These are phyloP conservation scores for Aspergillus pseudoviridinutans DNA, from an alignment of 2,329 filamentous ascomycete species.

Conservation along the genomic window DNA sequence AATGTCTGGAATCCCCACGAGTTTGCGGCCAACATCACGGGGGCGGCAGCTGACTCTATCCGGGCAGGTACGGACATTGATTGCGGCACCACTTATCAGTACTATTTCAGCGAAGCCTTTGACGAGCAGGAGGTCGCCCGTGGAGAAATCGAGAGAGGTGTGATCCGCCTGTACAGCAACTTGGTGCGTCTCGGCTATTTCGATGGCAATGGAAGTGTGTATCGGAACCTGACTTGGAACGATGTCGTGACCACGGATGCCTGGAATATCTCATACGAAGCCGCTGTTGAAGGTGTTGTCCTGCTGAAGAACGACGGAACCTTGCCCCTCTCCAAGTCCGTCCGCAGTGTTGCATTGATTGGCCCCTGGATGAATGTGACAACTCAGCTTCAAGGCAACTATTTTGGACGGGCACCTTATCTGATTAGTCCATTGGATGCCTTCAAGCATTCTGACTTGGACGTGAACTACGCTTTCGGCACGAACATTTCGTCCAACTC, in stretches of 20 bases:
- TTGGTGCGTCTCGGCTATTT: constrained; percentile 53
- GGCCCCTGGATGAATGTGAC: constrained; percentile 58
- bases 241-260: constrained; percentile 55
- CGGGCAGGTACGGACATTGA: constrained; percentile 53
- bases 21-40: constrained; percentile 39
- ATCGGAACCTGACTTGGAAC: constrained; percentile 50
- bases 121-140: constrained; percentile 43
- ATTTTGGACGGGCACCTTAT: constrained; percentile 55
- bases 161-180: constrained; percentile 48
- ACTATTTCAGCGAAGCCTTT: constrained; percentile 43
- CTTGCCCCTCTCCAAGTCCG: constrained; percentile 42
- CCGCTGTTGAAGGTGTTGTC: constrained; percentile 46
- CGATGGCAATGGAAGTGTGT: constrained; percentile 43
- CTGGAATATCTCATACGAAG: constrained; percentile 54
- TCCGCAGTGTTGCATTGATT: constrained; percentile 49
- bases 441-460: constrained; percentile 44
- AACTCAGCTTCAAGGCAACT: constrained; percentile 57
- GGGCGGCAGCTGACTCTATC: constrained; percentile 47
- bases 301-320: constrained; percentile 52
- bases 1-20: constrained; percentile 58
- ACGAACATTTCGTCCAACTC: constrained; percentile 29
- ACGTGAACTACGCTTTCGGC: constrained; percentile 44
- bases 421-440: constrained; percentile 52
- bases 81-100: constrained; percentile 50
- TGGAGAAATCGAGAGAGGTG: constrained; percentile 44